Base-by-base conservation (phyloP, 371 early-diverging fungal species). In the Hamiltosporidium magnivora region DNA sequence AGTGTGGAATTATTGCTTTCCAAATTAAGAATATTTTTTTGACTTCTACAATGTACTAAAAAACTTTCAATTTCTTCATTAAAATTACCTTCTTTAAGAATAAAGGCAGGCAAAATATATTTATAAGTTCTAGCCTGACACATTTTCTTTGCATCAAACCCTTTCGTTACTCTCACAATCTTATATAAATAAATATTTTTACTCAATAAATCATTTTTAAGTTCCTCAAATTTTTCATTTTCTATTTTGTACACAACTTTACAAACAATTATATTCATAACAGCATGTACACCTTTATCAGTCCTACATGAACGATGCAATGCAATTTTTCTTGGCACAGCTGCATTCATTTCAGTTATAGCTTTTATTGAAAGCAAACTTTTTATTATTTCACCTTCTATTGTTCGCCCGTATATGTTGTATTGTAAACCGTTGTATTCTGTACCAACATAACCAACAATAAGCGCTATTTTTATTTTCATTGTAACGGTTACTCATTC, bases 281-380 rank as follows among this genome's bases (percentile, higher is more conserved):
- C 90, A 38, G 99, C 98, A 77, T 94, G 94, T 0, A 99, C 99
- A 9, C 99, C 99, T 82, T 96, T 96, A 78, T 99, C 99, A 0
- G 99, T 99, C 39, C 99, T 84, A 1, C 94, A 95, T 1, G 92
- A 87, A 61, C 98, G 82, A 84, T 80, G 78, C 74, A 90, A 84
- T 40, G 84, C 83, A 41, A 87, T 83, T 87, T 91, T 81, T 37
- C 54, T 67, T 37, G 77, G 73, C 61, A 75, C 72, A 40, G 63
- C 63, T 3, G 70, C 56, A 66, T 80, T 80, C 41, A 53, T 25
- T 42, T 72, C 67, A 2, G 40, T 72, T 11, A 78, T 74, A 11
- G 52, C 67, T 12, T 52, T 53, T 11, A 64, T 25, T 37, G 39
- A 12, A 1, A 67, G 49, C 0, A 78, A 58, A 11, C 55, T 44